Evolutionary conservation across 192 early-diverging fungal genomes (phyloP), one percentile per base, ranked within the genome.

Genomic region (Podochytrium sp.): DNA sequence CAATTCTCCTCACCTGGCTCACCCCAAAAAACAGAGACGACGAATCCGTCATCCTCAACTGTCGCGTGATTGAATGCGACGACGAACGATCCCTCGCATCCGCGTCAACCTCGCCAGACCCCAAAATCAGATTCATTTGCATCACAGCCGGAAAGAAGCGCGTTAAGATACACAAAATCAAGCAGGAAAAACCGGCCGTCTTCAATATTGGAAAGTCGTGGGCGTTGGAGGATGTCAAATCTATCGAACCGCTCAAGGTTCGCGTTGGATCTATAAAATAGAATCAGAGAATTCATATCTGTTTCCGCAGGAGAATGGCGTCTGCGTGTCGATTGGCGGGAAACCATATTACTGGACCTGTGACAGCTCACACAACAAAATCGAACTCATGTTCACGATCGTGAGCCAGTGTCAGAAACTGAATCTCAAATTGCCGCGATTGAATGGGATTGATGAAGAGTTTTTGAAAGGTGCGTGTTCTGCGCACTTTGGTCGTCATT

Each of bases 171-270:
- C 79, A 79, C 53, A 86, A 83, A 49, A 58, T 86, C 20, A 86
- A 86, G 59, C 77, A 61, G 25, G 72, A 67, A 4, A 80, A 81
- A 39, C 41, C 20, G 5, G 74, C 70, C 5, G 49, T 43, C 4
- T 80, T 80, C 39, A 65, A 74, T 32, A 77, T 82, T 10, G 60
- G 33, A 6, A 86, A 86, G 71, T 64, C 66, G 6, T 86, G 82
- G 82, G 27, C 20, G 12, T 40, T 86, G 37, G 82, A 86, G 49
- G 85, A 86, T 29, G 78, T 86, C 65, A 86, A 81, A 38, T 77
- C 78, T 3, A 55, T 86, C 10, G 80, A 82, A 66, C 67, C 73
- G 1, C 60, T 77, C 23, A 70, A 80, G 60, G 78, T 81, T 20
- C 18, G 27, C 53, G 5, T 70, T 25, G 7, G 37, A 61, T 18